A percentile compares a stretch with the other conserved stretches of the same genome.
These are phyloP conservation scores for Colletotrichum liaoningense DNA, from an alignment of 2,329 filamentous ascomycete genomes.

Conservation along the genomic window DNA sequence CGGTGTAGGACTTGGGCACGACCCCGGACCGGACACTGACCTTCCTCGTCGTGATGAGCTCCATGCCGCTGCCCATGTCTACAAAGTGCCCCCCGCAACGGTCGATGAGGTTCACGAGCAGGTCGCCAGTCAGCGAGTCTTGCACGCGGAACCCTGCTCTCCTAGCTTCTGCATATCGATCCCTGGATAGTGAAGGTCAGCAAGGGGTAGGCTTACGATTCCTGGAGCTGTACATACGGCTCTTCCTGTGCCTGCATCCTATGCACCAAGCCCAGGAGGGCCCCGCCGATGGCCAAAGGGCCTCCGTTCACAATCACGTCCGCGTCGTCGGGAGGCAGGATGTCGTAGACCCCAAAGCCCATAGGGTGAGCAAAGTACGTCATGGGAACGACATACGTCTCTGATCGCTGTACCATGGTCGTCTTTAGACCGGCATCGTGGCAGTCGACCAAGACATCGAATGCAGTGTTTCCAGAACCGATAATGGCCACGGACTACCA, in stretches of 20 bases:
- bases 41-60: slow-evolving; percentile 44
- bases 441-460: slow-evolving; percentile 52
- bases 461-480: slow-evolving; percentile 55
- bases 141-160: slow-evolving; percentile 18
- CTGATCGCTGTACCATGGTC: slow-evolving; percentile 49
- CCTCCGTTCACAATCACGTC: slow-evolving; percentile 38
- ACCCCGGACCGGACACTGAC: slow-evolving; percentile 43
- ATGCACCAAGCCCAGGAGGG: slow-evolving; percentile 16
- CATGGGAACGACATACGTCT: slow-evolving; percentile 48
- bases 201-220: neutral
- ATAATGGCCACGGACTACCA: slow-evolving; percentile 45
- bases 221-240: slow-evolving; percentile 25
- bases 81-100: slow-evolving; percentile 49
- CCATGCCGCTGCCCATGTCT: slow-evolving; percentile 46
- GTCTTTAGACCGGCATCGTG: slow-evolving; percentile 43
- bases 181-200: neutral
- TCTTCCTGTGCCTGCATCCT: slow-evolving; percentile 13
- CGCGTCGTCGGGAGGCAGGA: slow-evolving; percentile 32
- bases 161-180: slow-evolving; percentile 19
- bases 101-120: slow-evolving; percentile 41
- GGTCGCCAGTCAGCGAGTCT: slow-evolving; percentile 29
- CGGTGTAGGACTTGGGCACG: slow-evolving; percentile 43
- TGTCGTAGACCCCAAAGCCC: slow-evolving; percentile 46
- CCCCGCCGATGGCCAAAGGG: slow-evolving; percentile 24
- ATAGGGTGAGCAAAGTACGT: slow-evolving; percentile 42